Percentiles rank a stretch among this genome's conserved stretches.
Evolutionary conservation across 805 yeast species (phyloP).

Genomic region (Wickerhamomyces bovis): DNA sequence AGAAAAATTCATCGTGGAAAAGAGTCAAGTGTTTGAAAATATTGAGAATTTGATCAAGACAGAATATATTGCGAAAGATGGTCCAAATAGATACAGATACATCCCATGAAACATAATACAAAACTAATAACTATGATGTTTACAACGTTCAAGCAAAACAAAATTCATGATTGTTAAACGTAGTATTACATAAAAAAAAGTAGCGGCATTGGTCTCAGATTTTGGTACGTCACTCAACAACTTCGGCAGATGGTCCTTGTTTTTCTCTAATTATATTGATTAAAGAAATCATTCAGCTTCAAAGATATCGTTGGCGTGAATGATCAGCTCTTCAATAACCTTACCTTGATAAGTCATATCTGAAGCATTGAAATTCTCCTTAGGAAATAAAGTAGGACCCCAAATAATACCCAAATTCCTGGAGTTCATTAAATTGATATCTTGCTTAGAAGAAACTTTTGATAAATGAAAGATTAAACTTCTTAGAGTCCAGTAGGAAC

Average conservation of each 20-base stretch:
- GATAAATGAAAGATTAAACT: conserved; percentile 80
- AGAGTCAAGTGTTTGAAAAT: conserved; percentile 6
- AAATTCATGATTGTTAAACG: background rate
- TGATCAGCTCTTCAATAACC: conserved; percentile 78
- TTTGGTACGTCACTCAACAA: background rate
- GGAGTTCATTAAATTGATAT: conserved; percentile 71
- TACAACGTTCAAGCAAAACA: background rate
- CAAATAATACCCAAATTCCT: conserved; percentile 84
- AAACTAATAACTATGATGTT: background rate
- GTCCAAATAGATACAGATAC: conserved; percentile 11
- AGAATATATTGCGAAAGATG: conserved; percentile 3
- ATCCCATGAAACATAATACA: conserved; percentile 9
- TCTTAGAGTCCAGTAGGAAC: conserved; percentile 87
- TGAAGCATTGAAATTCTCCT: conserved; percentile 59
- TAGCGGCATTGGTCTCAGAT: background rate
- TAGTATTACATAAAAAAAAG: background rate
- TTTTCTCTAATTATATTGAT: background rate
- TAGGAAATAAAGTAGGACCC: conserved; percentile 84
- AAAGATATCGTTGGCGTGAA: conserved; percentile 77
- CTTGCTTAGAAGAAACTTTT: conserved; percentile 58
- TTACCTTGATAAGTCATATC: conserved; percentile 72
- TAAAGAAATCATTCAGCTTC: conserved; percentile 42
- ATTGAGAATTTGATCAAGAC: conserved; percentile 6
- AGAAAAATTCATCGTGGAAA: conserved; percentile 6
- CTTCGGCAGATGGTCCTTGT: background rate